Evolutionary conservation across 495 filamentous ascomycete genomes (phyloP).

Genomic region (Aspergillus nidulans): DNA sequence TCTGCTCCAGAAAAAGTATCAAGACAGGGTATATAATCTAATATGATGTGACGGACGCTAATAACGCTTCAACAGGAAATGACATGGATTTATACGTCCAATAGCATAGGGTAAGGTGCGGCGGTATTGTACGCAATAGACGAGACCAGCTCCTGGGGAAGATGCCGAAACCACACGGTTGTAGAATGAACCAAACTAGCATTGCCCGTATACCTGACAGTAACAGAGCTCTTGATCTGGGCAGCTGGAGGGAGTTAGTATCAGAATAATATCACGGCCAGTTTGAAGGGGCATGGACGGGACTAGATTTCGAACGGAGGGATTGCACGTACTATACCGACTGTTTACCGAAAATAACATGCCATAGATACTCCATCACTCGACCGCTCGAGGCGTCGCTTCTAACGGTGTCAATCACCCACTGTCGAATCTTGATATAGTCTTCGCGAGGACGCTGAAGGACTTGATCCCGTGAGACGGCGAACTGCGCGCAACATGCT

Average conservation of each 20-base stretch:
- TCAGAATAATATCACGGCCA: not conserved
- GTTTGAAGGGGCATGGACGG: no score
- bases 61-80: no score
- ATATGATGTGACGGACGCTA: no score
- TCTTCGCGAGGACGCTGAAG: constrained; percentile 50
- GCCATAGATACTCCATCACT: constrained; percentile 74
- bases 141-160: no score
- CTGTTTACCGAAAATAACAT: constrained; percentile 56
- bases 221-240: constrained; percentile 45
- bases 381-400: constrained; percentile 61
- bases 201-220: constrained; percentile 47
- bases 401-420: constrained; percentile 57
- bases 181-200: constrained; percentile 24
- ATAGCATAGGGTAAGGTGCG: no score
- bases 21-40: no score
- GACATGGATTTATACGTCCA: no score
- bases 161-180: no score
- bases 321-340: constrained; percentile 38
- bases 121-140: no score
- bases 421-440: constrained; percentile 61
- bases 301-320: not conserved
- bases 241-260: constrained; percentile 29
- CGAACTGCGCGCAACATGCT: constrained; percentile 69
- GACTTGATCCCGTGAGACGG: constrained; percentile 48
- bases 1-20: no score